These are phyloP conservation scores for Termitomyces sp. DNA, from an alignment of 768 basidiomycete species.

Conservation along the genomic window DNA sequence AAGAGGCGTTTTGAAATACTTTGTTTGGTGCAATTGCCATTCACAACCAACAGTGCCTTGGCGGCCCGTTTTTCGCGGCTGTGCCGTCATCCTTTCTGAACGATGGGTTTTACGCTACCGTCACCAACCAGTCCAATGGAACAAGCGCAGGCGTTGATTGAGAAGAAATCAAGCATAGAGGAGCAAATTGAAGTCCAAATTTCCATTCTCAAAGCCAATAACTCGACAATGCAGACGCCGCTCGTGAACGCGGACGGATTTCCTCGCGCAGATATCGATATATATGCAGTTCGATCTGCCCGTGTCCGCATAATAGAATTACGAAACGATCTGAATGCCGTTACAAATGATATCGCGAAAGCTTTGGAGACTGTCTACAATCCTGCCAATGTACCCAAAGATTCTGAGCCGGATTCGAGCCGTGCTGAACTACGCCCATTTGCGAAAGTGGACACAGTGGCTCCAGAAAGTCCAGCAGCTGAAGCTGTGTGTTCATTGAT, in stretches of 20 bases:
- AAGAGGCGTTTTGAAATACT: too few species aligned
- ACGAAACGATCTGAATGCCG: slow-evolving; percentile 65
- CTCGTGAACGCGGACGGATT: slow-evolving; percentile 87
- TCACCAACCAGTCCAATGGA: slow-evolving; percentile 42
- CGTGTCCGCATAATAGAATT: slow-evolving; percentile 75
- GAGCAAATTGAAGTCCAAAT: slow-evolving; percentile 59
- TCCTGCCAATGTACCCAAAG: slow-evolving; percentile 23
- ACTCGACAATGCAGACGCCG: slow-evolving; percentile 60
- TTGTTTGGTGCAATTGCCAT: slow-evolving; percentile 6
- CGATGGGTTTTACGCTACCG: slow-evolving; percentile 43
- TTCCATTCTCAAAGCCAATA: slow-evolving; percentile 57
- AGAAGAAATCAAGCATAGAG: slow-evolving; percentile 68
- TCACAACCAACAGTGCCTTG: slow-evolving; percentile 1
- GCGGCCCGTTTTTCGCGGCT: neutral
- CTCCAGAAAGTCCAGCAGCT: slow-evolving; percentile 76
- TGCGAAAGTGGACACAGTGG: slow-evolving; percentile 78
- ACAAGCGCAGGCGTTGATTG: slow-evolving; percentile 58
- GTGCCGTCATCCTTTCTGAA: neutral
- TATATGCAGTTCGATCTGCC: slow-evolving; percentile 72
- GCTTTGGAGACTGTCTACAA: slow-evolving; percentile 69
- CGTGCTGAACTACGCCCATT: slow-evolving; percentile 40
- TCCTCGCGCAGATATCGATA: slow-evolving; percentile 81
- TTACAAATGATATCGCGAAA: slow-evolving; percentile 62
- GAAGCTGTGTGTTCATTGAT: slow-evolving; percentile 52
- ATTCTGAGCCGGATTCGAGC: slow-evolving; percentile 12